A percentile compares a stretch with the other conserved stretches of the same genome.
Evolutionary conservation across 2,329 filamentous ascomycete species (phyloP).

Genomic region (Colletotrichum viniferum): DNA sequence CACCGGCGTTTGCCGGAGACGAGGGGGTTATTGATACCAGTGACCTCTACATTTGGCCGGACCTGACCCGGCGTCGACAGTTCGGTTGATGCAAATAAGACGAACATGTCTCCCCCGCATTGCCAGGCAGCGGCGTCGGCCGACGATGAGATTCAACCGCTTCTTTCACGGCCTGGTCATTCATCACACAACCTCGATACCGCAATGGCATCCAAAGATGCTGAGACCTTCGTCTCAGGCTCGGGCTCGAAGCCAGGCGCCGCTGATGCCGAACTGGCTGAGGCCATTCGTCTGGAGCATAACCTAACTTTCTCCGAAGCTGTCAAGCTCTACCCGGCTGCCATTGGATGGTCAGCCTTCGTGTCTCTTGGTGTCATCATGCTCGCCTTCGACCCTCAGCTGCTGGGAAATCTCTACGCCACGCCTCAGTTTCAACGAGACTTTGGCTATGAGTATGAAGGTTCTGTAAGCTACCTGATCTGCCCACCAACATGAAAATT

Average conservation of each 20-base stretch:
- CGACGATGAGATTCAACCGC: conserved; percentile 8
- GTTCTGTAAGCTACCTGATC: conserved; percentile 29
- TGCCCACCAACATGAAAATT: neutral
- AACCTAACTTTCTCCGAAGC: conserved; percentile 41
- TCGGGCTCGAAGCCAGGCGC: neutral
- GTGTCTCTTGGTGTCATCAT: conserved; percentile 66
- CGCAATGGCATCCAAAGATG: conserved; percentile 1
- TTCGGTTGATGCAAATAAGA: neutral
- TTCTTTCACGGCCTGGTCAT: neutral
- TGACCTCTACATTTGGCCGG: neutral
- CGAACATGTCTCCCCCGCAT: neutral
- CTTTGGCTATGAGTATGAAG: conserved; percentile 57
- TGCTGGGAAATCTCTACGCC: conserved; percentile 66
- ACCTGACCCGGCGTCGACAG: neutral
- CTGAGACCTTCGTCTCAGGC: neutral
- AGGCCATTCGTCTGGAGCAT: conserved; percentile 45
- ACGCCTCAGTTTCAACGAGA: conserved; percentile 61
- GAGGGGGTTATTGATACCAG: neutral
- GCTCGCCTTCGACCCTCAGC: conserved; percentile 68
- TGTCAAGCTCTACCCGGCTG: conserved; percentile 46
- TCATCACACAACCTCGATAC: neutral
- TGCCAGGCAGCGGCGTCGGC: neutral
- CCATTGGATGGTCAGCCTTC: conserved; percentile 60
- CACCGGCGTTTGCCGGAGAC: neutral
- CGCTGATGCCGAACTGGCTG: conserved; percentile 28